Evolutionary conservation across 23 red algal genomes (phyloP).

Genomic region (Gracilaria gracilis): DNA sequence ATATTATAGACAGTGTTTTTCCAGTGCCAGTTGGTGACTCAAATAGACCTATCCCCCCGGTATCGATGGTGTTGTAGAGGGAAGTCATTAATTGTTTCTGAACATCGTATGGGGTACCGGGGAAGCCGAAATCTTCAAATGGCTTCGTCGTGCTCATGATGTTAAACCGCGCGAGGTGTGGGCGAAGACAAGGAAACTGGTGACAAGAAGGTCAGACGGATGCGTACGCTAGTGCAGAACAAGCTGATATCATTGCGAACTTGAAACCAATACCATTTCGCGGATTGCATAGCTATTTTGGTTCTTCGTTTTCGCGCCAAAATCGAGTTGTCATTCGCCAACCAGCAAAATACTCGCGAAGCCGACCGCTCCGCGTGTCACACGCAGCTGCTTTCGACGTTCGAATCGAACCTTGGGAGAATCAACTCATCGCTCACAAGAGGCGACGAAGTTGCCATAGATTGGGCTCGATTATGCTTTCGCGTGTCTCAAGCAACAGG

Average conservation of each 20-base stretch:
- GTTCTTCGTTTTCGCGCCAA: constrained; percentile 2
- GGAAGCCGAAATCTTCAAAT: constrained; percentile 54
- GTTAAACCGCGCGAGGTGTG: background rate
- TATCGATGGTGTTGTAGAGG: constrained; percentile 66
- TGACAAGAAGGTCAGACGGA: background rate
- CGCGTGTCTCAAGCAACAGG: background rate
- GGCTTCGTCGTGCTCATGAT: too few relatives aligned
- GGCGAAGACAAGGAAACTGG: background rate
- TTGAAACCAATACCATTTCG: background rate
- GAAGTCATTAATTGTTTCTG: constrained; percentile 84
- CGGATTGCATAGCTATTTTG: background rate
- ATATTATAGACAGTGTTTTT: constrained; percentile 93
- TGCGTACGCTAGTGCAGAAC: too few relatives aligned
- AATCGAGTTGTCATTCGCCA: background rate
- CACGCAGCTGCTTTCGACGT: background rate
- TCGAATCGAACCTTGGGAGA: background rate
- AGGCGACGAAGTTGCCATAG: background rate
- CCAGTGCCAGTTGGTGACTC: constrained; percentile 98
- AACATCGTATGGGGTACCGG: constrained; percentile 66
- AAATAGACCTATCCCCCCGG: constrained; percentile 82
- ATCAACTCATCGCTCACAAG: background rate
- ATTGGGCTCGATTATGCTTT: background rate
- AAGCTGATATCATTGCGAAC: background rate
- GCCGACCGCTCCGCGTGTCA: background rate
- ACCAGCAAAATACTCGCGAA: background rate